Conservation (phyloP, 768 basidiomycete genomes). For the Calvatia gigantea region DNA sequence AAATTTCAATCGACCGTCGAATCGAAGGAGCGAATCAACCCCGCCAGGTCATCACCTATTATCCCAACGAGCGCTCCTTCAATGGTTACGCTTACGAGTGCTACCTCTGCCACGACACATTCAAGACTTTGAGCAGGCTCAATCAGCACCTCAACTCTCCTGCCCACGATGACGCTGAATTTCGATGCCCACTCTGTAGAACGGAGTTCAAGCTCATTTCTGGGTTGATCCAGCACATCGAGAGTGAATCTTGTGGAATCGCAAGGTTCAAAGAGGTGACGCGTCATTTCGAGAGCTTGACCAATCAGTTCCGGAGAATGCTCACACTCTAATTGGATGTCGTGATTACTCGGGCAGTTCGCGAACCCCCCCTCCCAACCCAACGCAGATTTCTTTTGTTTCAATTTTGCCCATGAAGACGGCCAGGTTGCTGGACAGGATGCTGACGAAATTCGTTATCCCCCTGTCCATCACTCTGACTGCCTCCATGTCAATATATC, state of each 20-base stretch:
- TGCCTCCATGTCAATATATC: too few relatives aligned
- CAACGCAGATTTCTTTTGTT: too few relatives aligned
- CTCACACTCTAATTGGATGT: conserved; percentile 6
- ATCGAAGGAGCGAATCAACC: conserved; percentile 30
- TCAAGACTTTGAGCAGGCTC: conserved; percentile 37
- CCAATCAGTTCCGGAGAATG: conserved; percentile 8
- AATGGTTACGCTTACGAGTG: conserved; percentile 57
- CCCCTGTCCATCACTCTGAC: too few relatives aligned
- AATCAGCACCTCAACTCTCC: conserved; percentile 68
- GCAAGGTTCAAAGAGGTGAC: conserved; percentile 40
- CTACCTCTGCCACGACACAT: conserved; percentile 51
- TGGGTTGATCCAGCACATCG: conserved; percentile 60
- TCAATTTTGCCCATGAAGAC: not conserved
- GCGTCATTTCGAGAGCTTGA: conserved; percentile 15
- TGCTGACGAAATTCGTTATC: too few relatives aligned
- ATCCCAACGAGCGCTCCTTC: conserved; percentile 34
- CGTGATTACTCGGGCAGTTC: not conserved
- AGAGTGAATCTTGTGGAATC: conserved; percentile 60
- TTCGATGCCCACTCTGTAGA: conserved; percentile 53
- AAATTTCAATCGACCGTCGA: conserved; percentile 48
- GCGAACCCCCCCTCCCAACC: too few relatives aligned
- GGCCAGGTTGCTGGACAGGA: too few relatives aligned
- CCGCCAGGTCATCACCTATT: conserved; percentile 21
- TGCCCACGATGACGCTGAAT: conserved; percentile 47
- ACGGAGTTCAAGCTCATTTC: conserved; percentile 49